Base-by-base conservation (phyloP, 192 early-diverging fungal genomes). In the Dispira parvispora region DNA sequence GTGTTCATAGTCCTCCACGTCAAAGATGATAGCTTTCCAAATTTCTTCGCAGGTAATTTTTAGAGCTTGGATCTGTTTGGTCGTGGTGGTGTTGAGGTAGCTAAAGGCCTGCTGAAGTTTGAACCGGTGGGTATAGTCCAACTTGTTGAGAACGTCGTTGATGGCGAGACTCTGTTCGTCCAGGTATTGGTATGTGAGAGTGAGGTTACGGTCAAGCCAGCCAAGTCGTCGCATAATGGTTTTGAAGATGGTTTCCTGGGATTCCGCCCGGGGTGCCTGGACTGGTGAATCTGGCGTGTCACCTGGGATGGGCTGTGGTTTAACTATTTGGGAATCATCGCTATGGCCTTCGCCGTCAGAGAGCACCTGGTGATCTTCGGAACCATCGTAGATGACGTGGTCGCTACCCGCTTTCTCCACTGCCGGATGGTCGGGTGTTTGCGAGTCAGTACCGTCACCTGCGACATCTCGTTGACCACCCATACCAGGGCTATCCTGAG, bases 221-320 rank as follows among this genome's bases (percentile, higher is more conserved):
- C 73, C 69, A 1, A 97, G 71, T 14, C 94, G 82, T 62, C 88
- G 91, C 78, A 90, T 83, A 42, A 97, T 92, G 10, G 85, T 91
- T 58, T 94, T 92, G 71, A 89, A 94, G 43, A 94, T 85, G 42
- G 82, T 87, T 52, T 89, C 91, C 64, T 92, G 88, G 13, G 81
- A 80, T 1, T 71, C 62, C 4, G 13, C 67, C 52, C 44, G 61
- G 45, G 27, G 62, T 45, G 14, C 67, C 11, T 13, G 69, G 16
- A 23, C 38, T 38, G 52, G 56, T 42, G n/a, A 44, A 61, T 56
- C 44, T 49, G 56, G 65, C 53, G 32, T 4, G 32, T 38, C 32
- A 38, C 32, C 32, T 6, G 32, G 32, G 32, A 38, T 6, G 18
- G 50, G 18, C 0, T 20, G 50, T 11, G 50, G 50, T 9, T 20